Conservation (phyloP, 352 stramenopile genomes). For the Phytophthora cactorum region DNA sequence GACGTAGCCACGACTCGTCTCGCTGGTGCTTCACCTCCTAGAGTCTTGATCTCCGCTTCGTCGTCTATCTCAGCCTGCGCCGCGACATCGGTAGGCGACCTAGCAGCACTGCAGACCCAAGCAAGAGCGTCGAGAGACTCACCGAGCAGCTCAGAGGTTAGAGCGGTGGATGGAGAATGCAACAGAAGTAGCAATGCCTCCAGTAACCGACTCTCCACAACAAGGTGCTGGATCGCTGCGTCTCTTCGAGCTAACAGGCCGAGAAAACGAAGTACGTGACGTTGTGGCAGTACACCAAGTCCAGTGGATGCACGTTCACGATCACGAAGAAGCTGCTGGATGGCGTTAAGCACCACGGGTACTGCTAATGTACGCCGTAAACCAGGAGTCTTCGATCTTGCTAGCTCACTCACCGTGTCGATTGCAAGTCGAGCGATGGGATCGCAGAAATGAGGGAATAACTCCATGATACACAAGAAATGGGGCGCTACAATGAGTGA, state of each 20-base stretch:
- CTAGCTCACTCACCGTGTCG: conserved; percentile 46
- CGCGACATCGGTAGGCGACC: conserved; percentile 22
- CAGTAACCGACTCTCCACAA: conserved; percentile 61
- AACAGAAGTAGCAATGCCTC: conserved; percentile 53
- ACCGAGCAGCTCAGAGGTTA: conserved; percentile 47
- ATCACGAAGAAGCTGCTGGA: conserved; percentile 50
- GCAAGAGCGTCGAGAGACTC: conserved; percentile 59
- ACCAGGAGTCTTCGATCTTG: conserved; percentile 18
- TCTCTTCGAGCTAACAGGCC: conserved; percentile 55
- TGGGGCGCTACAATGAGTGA: conserved; percentile 44
- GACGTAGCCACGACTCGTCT: conserved; percentile 47
- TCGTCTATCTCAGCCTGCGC: conserved; percentile 35
- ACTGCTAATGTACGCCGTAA: conserved; percentile 46
- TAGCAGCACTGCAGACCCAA: conserved; percentile 50
- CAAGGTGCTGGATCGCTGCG: conserved; percentile 46
- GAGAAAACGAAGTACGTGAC: conserved; percentile 57
- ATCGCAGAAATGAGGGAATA: conserved; percentile 50
- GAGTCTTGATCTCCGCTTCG: conserved; percentile 17
- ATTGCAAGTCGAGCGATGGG: conserved; percentile 50
- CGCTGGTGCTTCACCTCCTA: conserved; percentile 34
- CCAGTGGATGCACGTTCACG: conserved; percentile 26
- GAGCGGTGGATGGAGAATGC: conserved; percentile 47
- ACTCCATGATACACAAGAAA: conserved; percentile 52
- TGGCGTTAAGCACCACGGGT: conserved; percentile 48
- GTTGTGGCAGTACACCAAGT: conserved; percentile 24